Conservation (phyloP, 208 protist species). For the Acanthamoeba royreba region DNA sequence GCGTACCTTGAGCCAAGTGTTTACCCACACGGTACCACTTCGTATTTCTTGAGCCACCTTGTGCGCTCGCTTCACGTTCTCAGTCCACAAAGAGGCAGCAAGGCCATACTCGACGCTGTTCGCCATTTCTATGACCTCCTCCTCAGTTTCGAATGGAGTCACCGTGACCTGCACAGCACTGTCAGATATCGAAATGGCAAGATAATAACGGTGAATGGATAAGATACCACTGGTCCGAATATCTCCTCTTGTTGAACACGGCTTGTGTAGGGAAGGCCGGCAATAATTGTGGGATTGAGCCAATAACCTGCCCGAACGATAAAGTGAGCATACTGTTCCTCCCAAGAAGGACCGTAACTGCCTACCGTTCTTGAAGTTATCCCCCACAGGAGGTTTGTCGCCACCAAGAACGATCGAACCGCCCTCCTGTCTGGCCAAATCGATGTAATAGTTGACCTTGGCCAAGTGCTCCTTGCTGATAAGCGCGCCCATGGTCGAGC, state of each 20-base stretch:
- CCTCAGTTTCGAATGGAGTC: conserved; percentile 61
- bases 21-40: conserved; percentile 70
- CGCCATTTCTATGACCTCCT: conserved; percentile 65
- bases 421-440: conserved; percentile 67
- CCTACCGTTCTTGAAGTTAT: neutral
- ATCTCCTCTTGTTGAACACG: conserved; percentile 69
- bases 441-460: conserved; percentile 70
- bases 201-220: neutral
- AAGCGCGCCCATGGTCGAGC: conserved; percentile 62
- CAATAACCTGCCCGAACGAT: conserved; percentile 56
- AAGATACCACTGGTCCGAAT: conserved; percentile 66
- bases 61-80: conserved; percentile 56
- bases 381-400: neutral
- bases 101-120: conserved; percentile 78
- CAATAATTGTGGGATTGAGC: conserved; percentile 67
- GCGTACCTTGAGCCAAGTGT: conserved; percentile 68
- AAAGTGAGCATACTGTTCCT: neutral
- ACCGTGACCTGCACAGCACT: conserved; percentile 36
- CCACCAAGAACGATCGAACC: conserved; percentile 65
- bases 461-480: conserved; percentile 56
- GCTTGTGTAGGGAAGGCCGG: neutral
- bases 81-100: conserved; percentile 69
- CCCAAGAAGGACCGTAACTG: neutral
- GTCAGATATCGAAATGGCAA: neutral
- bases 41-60: conserved; percentile 60